Conservation (phyloP, 805 yeast genomes). For the Lachancea sp. region DNA sequence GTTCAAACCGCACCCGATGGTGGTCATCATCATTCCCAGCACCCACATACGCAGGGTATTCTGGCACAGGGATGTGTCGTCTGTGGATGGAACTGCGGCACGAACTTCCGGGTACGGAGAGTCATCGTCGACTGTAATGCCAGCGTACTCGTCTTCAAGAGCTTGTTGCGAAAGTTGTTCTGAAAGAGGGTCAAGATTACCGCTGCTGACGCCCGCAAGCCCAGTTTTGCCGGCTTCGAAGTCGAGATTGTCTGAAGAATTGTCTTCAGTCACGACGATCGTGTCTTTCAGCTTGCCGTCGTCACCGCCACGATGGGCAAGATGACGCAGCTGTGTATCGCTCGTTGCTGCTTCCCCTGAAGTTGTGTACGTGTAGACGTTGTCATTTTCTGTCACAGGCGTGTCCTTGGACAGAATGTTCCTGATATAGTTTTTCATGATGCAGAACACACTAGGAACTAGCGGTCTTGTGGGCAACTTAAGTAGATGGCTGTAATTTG, state of each 20-base stretch:
- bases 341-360: background rate
- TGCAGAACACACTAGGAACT: background rate
- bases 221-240: background rate
- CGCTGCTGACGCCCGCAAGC: conserved; percentile 3
- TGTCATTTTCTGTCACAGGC: conserved; percentile 10
- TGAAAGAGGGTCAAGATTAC: conserved; percentile 7
- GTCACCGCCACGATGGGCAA: background rate
- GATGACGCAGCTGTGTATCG: background rate
- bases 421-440: conserved; percentile 5
- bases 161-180: conserved; percentile 6
- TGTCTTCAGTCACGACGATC: conserved; percentile 6
- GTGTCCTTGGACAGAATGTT: conserved; percentile 7
- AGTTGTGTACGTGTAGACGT: background rate
- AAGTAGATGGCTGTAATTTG: background rate
- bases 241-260: conserved; percentile 4
- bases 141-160: conserved; percentile 11
- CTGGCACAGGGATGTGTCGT: conserved; percentile 43
- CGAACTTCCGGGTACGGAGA: conserved; percentile 65
- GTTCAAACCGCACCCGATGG: conserved; percentile 55
- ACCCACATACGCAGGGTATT: conserved; percentile 52
- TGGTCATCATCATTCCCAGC: conserved; percentile 45
- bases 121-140: conserved; percentile 26
- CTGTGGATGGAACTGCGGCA: conserved; percentile 54
- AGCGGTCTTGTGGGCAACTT: background rate
- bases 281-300: conserved; percentile 4